These are phyloP conservation scores for Stenogyne calaminthoides DNA, from an alignment of 305 asterid genomes.

Conservation along the genomic window DNA sequence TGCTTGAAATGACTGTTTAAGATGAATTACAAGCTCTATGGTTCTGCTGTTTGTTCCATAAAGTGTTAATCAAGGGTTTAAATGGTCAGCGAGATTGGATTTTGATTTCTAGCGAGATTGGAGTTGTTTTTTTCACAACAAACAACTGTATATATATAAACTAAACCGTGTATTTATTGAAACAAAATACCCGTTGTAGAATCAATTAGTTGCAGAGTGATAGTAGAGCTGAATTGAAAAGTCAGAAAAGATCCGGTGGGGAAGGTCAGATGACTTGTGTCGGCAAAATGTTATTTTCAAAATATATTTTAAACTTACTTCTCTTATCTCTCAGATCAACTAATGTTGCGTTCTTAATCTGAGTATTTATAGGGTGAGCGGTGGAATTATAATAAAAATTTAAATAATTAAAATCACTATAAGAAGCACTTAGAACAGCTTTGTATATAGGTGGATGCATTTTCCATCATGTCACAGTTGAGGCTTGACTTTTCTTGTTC, in stretches of 20 bases:
- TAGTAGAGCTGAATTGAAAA: constrained; percentile 8
- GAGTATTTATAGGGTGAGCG: not conserved
- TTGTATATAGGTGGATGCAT: not conserved
- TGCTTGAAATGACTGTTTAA: constrained; percentile 25
- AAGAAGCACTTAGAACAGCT: constrained; percentile 9
- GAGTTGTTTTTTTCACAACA: not conserved
- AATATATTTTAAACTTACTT: not conserved
- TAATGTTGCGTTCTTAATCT: not conserved
- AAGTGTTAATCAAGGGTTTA: constrained; percentile 14
- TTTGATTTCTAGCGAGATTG: constrained; percentile 23
- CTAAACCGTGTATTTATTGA: not conserved
- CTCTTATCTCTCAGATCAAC: not conserved
- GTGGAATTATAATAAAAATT: not conserved
- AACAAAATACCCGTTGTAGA: not conserved
- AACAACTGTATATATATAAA: not conserved
- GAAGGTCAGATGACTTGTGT: not conserved
- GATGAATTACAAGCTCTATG: constrained; percentile 5
- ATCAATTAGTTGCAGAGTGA: constrained; percentile 12
- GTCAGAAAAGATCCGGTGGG: constrained; percentile 8
- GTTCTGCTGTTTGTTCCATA: constrained; percentile 4
- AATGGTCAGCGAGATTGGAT: constrained; percentile 22
- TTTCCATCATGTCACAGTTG: not conserved
- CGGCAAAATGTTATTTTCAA: not conserved
- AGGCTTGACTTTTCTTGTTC: not conserved
- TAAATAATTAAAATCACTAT: not conserved